Evolutionary conservation across 164 flowering plant species (phyloP), one percentile per base, ranked within the genome.

Genomic region (Chimonanthus praecox): DNA sequence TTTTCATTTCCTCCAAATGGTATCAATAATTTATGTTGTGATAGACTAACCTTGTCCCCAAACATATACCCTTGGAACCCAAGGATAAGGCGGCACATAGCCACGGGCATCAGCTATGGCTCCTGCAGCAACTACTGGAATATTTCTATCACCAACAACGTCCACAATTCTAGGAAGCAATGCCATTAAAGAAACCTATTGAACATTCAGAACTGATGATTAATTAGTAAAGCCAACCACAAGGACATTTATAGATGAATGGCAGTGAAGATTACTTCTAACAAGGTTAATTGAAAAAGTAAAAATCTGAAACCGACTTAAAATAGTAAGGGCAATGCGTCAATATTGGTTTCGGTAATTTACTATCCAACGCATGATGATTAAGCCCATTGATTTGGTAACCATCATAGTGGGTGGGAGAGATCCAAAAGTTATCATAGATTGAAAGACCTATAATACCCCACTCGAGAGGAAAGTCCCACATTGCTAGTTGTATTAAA

Each of bases 141-240:
- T 72, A n/a, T 58, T 74, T 21, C 83, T 72, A 44, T 80, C 75
- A 4, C 78, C 83, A 21, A 80, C 83, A 3, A 68, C 46, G 71
- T 78, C 83, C 5, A 80, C 79, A 46, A 80, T 58, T 71, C 83
- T 75, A 3, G 83, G 83, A 33, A 80, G 75, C 49, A 80, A 73
- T 15, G 78, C 80, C 64, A 63, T 47, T 72, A 80, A 71, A 7
- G 72, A 68, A 72, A 78, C 74, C 80, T 80, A 51, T 16, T 47
- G 49, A 47, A 54, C 21, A 68, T 54, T 43, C 45, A 44, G 7
- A 7, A 15, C 7, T 7, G 11, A 10, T 69, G 20, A 18, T 69
- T n/a, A n/a, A 49, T 50, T 50, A 20, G 62, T 44, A 46, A 70
- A 63, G 16, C 11, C 61, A 58, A 58, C 33, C 33, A 33, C 33